These are phyloP conservation scores for Plasmodium coatneyi DNA, from an alignment of 169 alveolate species.

Conservation along the genomic window DNA sequence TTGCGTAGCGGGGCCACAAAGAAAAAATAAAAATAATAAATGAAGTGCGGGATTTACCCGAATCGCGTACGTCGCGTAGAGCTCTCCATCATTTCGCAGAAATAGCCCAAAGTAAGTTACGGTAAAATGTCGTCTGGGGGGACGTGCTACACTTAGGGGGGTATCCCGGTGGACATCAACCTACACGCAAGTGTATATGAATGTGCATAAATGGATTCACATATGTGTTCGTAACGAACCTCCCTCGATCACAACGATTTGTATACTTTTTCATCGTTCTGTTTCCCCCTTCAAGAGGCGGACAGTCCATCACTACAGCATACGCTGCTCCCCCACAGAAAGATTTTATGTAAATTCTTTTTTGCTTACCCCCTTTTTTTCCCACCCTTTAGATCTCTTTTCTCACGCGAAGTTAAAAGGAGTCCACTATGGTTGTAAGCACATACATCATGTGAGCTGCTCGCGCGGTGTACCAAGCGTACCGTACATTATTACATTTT, in stretches of 20 bases:
- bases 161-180: background rate
- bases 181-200: background rate
- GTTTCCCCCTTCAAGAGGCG: background rate
- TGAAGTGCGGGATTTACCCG: background rate
- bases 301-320: background rate
- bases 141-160: background rate
- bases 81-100: background rate
- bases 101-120: background rate
- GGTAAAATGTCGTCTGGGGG: background rate
- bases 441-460: background rate
- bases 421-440: background rate
- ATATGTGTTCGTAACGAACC: background rate
- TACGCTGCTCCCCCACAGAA: background rate
- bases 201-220: background rate
- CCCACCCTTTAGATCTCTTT: background rate
- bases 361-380: constrained; percentile 3
- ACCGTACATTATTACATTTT: background rate
- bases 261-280: background rate
- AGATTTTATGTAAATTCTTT: background rate
- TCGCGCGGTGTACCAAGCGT: background rate
- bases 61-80: constrained; percentile 5
- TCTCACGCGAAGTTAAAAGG: background rate
- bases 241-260: background rate
- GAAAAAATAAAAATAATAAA: constrained; percentile 5
- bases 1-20: background rate